Evolutionary conservation across 2,329 filamentous ascomycete species (phyloP).

Genomic region (Fusarium sp.): DNA sequence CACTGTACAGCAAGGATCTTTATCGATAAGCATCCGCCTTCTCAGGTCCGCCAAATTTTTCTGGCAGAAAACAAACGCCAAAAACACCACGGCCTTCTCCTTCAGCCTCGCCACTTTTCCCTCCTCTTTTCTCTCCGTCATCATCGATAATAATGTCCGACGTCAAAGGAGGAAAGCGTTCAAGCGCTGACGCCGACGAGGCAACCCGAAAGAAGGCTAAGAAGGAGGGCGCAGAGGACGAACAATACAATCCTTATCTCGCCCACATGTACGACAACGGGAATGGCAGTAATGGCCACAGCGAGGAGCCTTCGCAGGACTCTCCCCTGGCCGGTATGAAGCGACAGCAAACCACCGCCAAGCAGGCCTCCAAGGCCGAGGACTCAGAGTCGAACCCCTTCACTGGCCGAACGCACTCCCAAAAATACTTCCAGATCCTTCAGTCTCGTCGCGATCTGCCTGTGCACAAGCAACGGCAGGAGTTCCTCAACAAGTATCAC

Average conservation of each 20-base stretch:
- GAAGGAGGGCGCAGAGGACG: constrained; percentile 51
- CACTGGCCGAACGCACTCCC: constrained; percentile 80
- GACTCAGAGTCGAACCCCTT: constrained; percentile 88
- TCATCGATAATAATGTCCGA: constrained; percentile 55
- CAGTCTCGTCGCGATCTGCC: constrained; percentile 86
- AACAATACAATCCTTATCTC: constrained; percentile 83
- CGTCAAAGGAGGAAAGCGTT: constrained; percentile 57
- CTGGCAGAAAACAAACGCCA: constrained; percentile 39
- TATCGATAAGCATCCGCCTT: constrained; percentile 52
- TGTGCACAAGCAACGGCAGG: constrained; percentile 91
- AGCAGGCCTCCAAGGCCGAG: constrained; percentile 79
- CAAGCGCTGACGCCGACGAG: constrained; percentile 59
- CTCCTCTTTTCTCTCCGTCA: constrained; percentile 14
- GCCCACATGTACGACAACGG: constrained; percentile 82
- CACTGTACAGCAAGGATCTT: constrained; percentile 40
- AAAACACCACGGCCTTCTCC: constrained; percentile 31
- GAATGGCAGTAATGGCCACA: constrained; percentile 56
- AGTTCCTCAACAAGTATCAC: constrained; percentile 95
- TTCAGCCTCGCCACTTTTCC: constrained; percentile 44
- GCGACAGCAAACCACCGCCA: constrained; percentile 83
- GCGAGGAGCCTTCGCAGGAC: constrained; percentile 51
- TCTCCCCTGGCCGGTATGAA: constrained; percentile 75
- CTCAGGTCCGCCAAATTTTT: constrained; percentile 50
- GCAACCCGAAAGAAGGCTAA: constrained; percentile 59
- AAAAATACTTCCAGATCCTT: constrained; percentile 91